A percentile compares a stretch with the other conserved stretches of the same genome.
Conservation (phyloP, 1,284 basidiomycete species). For the Mycosarcoma mackinlayi region DNA sequence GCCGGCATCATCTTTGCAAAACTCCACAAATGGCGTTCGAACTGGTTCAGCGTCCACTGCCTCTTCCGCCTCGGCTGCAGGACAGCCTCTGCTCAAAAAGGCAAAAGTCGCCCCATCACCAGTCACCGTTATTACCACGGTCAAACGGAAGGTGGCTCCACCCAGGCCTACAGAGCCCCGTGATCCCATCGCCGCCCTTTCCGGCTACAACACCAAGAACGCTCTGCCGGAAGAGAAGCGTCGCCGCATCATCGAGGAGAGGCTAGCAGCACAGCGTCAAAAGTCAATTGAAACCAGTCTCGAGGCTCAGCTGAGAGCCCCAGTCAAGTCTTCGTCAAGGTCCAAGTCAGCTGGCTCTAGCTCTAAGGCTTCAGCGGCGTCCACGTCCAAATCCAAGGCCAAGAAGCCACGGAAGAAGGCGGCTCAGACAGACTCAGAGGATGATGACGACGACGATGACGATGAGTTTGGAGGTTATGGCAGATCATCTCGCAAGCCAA, state of each 20-base stretch:
- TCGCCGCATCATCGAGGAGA: conserved; percentile 50
- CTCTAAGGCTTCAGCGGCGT: background rate
- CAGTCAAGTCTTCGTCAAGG: conserved; percentile 19
- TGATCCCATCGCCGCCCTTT: conserved; percentile 40
- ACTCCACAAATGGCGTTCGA: conserved; percentile 6
- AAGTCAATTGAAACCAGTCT: conserved; percentile 43
- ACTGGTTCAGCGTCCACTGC: conserved; percentile 5
- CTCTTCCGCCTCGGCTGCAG: background rate
- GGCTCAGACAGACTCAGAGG: conserved; percentile 18
- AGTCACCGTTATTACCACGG: conserved; percentile 43
- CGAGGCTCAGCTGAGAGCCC: conserved; percentile 31
- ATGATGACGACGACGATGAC: conserved; percentile 12
- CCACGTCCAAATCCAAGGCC: conserved; percentile 16
- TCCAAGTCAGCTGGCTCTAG: conserved; percentile 13
- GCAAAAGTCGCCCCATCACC: conserved; percentile 21
- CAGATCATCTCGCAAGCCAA: conserved; percentile 9
- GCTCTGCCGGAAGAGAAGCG: conserved; percentile 50
- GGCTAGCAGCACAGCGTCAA: conserved; percentile 36
- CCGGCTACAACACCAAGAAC: conserved; percentile 44
- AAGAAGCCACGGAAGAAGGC: conserved; percentile 27
- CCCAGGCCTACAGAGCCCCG: conserved; percentile 35
- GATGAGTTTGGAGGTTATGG: conserved; percentile 5
- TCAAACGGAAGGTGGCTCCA: conserved; percentile 29
- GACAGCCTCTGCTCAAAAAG: conserved; percentile 34
- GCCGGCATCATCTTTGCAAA: background rate